Evolutionary conservation across 805 yeast genomes (phyloP), one percentile per base, ranked within the genome.

Genomic region (Candida schatavii): DNA sequence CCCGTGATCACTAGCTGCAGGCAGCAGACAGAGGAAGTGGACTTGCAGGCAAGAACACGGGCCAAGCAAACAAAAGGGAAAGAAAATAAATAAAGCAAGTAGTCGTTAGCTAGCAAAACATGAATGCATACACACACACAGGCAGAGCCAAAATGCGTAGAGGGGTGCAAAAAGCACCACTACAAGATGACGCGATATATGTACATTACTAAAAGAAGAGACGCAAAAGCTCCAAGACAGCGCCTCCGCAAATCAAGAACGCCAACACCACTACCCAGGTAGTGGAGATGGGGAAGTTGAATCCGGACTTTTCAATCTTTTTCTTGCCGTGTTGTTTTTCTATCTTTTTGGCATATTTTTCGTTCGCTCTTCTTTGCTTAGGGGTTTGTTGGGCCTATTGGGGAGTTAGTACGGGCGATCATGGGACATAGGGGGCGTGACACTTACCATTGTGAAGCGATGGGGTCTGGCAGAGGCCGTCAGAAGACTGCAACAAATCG

Each of bases 351-450:
- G 85, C 88, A 62, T 81, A 91, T 61, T 83, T 86, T 55, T 77
- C 78, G 64, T 90, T 90, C n/a, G 96, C 96, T 41, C 78, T 72
- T 66, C 90, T 83, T 68, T 90, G 96, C 55, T 77, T 81, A 44
- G 93, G 90, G 19, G 96, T 85, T 74, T 89, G 97, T 25, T 72
- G 56, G 47, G 86, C 87, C 90, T 72, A 41, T 13, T n/a, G n/a
- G n/a, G n/a, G n/a, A n/a, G n/a, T n/a, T n/a, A n/a, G n/a, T n/a
- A n/a, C n/a, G n/a, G n/a, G n/a, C n/a, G n/a, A n/a, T n/a, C n/a
- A n/a, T n/a, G n/a, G n/a, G n/a, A n/a, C n/a, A n/a, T n/a, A n/a
- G n/a, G n/a, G n/a, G n/a, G n/a, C n/a, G n/a, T n/a, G n/a, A n/a
- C n/a, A n/a, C n/a, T n/a, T n/a, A n/a, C n/a, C n/a, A n/a, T n/a